Conservation (phyloP, 768 basidiomycete species). For the Agaricus blazei region DNA sequence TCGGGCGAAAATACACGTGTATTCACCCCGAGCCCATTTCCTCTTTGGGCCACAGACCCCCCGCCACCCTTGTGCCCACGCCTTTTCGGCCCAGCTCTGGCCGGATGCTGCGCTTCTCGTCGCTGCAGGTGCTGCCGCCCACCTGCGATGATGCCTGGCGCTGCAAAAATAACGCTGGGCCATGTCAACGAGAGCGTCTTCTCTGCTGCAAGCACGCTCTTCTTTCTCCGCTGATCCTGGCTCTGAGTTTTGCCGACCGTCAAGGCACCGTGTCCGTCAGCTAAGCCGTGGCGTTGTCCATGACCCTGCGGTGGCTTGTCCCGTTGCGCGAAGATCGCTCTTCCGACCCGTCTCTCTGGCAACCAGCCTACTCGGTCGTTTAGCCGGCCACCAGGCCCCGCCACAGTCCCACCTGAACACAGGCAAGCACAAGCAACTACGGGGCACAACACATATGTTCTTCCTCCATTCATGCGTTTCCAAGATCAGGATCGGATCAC, state of each 20-base stretch:
- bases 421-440: too few species aligned
- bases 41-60: slow-evolving; percentile 21
- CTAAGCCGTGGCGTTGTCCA: background rate
- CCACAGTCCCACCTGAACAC: too few species aligned
- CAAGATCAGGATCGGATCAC: too few species aligned
- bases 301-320: slow-evolving; percentile 3
- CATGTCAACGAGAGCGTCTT: slow-evolving; percentile 6
- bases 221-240: slow-evolving; percentile 5
- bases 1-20: slow-evolving; percentile 77
- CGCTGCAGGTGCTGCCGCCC: too few species aligned
- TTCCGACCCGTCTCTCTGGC: slow-evolving; percentile 3
- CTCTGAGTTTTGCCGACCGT: background rate
- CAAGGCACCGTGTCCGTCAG: background rate
- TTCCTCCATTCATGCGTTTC: too few species aligned
- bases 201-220: background rate
- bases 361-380: slow-evolving; percentile 2
- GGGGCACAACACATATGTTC: too few species aligned
- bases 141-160: background rate
- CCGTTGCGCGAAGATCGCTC: slow-evolving; percentile 1
- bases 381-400: background rate
- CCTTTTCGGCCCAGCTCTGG: background rate
- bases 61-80: slow-evolving; percentile 3
- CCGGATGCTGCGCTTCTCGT: background rate
- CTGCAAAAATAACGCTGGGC: background rate
- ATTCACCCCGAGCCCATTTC: slow-evolving; percentile 48